Conservation (phyloP, 768 basidiomycete genomes). For the Termitomyces titanicus region DNA sequence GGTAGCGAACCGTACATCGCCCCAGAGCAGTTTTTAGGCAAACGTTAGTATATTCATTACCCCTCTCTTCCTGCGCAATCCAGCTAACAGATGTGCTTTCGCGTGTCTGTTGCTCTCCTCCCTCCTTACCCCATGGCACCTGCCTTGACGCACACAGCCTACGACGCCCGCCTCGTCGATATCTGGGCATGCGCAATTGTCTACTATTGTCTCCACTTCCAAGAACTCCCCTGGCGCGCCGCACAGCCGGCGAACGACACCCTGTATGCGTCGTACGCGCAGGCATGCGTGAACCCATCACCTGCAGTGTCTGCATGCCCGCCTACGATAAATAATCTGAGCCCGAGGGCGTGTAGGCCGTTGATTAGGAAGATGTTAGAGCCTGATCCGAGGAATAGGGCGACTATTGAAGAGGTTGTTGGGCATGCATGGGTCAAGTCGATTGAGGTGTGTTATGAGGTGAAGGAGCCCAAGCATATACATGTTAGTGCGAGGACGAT, state of each 20-base stretch:
- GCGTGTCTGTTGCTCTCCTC: constrained; percentile 3
- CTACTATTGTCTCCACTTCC: constrained; percentile 98
- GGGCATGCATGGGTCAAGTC: constrained; percentile 73
- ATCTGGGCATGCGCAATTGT: constrained; percentile 98
- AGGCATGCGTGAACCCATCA: constrained; percentile 48
- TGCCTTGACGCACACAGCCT: constrained; percentile 50
- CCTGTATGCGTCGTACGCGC: constrained; percentile 75
- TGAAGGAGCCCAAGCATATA: constrained; percentile 61
- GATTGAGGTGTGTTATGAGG: constrained; percentile 80
- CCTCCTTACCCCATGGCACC: not conserved
- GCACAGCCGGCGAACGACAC: constrained; percentile 74
- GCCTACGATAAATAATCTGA: constrained; percentile 84
- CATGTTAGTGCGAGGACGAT: constrained; percentile 66
- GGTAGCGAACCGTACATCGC: constrained; percentile 99
- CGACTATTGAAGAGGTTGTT: constrained; percentile 77
- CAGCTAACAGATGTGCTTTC: constrained; percentile 35
- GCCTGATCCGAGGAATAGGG: constrained; percentile 79
- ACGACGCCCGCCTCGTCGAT: constrained; percentile 95
- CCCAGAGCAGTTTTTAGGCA: constrained; percentile 93
- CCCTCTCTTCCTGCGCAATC: constrained; percentile 21
- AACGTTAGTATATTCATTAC: constrained; percentile 67
- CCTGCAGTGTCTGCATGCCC: constrained; percentile 44
- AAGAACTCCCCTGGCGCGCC: constrained; percentile 96
- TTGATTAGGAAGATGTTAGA: constrained; percentile 93
- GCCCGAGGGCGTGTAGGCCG: constrained; percentile 77